Base-by-base conservation (phyloP, 352 stramenopile genomes). In the Albugo candida region DNA sequence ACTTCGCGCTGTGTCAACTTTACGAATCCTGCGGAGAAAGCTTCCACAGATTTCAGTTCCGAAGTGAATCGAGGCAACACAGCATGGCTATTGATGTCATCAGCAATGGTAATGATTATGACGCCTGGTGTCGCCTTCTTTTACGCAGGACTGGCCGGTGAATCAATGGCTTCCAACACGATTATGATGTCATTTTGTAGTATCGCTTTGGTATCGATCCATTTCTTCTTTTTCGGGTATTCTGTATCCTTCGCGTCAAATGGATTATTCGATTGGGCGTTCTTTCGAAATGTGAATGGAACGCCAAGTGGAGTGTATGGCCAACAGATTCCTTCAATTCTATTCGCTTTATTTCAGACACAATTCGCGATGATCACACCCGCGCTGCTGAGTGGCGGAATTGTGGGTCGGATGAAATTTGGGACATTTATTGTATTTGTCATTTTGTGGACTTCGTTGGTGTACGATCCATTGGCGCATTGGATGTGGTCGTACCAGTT, bases 401-500 rank as follows among this genome's bases (percentile, higher is more conserved):
- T 89, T 45, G 77, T 84, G n/a, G 79, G 81, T 20, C 67, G 79
- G 44, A 86, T 89, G 67, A 83, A 83, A 39, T 86, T 84, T 39
- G 60, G 60, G 36, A 67, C 63, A 19, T 83, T 71, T 45, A 54
- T 87, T 35, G 36, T 88, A 13, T 93, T 92, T 54, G 77, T 77
- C 13, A 41, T 83, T n/a, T 48, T 89, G 6, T 93, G 77, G 70
- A 86, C 76, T 27, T 66, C 78, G 21, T 36, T 87, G 5, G 73
- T 92, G 21, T 93, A 92, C 59, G 77, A 83, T 52, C 80, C 78
- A 11, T 59, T 93, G 20, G 81, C 73, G 1, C 70, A 70, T 51
- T 89, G 80, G 75, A 80, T 86, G 53, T 94, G 81, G 80, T 67
- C 69, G 3, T 52, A 66, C n/a, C 61, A 81, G 37, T 65, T 89